Conservation (phyloP, 192 early-diverging fungal species). For the Coemansia sp. region DNA sequence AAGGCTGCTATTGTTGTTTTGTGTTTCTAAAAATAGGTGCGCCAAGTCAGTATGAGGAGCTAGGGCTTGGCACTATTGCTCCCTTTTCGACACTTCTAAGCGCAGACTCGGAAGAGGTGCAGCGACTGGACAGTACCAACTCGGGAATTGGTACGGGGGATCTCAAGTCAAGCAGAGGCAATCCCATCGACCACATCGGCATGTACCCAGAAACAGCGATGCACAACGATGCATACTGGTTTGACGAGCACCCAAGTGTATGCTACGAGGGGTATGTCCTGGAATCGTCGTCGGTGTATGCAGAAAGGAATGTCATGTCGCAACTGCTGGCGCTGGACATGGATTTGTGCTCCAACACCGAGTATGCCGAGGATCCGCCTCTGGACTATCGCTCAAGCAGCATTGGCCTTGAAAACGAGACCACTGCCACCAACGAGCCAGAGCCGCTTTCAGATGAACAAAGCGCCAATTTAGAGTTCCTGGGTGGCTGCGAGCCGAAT, state of each 20-base stretch:
- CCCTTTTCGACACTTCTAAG: constrained; percentile 7
- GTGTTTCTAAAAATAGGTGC: constrained; percentile 1
- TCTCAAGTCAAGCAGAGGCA: neutral
- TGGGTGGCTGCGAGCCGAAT: constrained; percentile 32
- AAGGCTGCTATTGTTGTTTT: neutral
- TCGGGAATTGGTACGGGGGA: constrained; percentile 10
- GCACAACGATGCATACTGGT: constrained; percentile 5
- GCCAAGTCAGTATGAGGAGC: neutral
- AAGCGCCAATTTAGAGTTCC: neutral
- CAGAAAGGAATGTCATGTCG: neutral
- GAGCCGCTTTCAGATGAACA: neutral
- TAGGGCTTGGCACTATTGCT: constrained; percentile 1
- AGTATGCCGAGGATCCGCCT: neutral
- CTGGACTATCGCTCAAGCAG: constrained; percentile 1
- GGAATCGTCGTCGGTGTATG: neutral
- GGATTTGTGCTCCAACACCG: neutral
- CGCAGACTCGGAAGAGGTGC: neutral
- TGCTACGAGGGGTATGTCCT: neutral
- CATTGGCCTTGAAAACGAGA: neutral
- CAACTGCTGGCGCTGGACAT: neutral
- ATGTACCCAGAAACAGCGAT: neutral
- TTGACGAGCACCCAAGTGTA: neutral
- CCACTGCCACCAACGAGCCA: neutral
- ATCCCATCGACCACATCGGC: neutral
- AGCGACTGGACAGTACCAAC: constrained; percentile 4